Evolutionary conservation across 179 eudicot genomes (phyloP).

Genomic region (Nepenthes alata): DNA sequence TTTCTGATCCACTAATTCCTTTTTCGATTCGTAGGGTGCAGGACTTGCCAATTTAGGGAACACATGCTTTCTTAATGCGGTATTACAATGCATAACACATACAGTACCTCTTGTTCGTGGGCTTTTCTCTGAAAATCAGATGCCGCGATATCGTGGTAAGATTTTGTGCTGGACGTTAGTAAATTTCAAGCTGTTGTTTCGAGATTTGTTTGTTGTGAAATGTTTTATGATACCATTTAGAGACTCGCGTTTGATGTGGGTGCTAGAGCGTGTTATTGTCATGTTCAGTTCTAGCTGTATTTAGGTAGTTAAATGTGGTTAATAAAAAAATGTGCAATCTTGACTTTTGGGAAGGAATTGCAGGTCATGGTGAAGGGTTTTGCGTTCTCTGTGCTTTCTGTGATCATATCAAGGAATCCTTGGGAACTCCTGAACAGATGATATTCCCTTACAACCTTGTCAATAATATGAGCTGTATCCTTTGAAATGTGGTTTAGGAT

Average conservation of each 20-base stretch:
- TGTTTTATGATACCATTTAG: not conserved
- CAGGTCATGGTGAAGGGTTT: slow-evolving; percentile 37
- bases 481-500: not conserved
- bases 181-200: not conserved
- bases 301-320: not conserved
- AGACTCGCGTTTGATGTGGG: too few relatives aligned
- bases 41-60: slow-evolving; percentile 74
- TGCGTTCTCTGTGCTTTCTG: slow-evolving; percentile 60
- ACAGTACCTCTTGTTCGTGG: slow-evolving; percentile 69
- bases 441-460: slow-evolving; percentile 46
- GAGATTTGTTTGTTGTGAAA: not conserved
- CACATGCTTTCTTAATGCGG: slow-evolving; percentile 79
- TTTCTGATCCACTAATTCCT: not conserved
- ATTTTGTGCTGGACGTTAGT: not conserved
- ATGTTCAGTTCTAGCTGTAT: not conserved
- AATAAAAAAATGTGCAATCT: not conserved
- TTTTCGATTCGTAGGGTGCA: slow-evolving; percentile 46
- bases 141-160: slow-evolving; percentile 30
- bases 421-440: slow-evolving; percentile 22
- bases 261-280: not conserved
- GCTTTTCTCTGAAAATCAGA: slow-evolving; percentile 28
- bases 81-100: slow-evolving; percentile 78
- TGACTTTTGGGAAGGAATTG: slow-evolving; percentile 13
- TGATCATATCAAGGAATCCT: slow-evolving; percentile 34
- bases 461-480: slow-evolving; percentile 72